Evolutionary conservation across 768 basidiomycete species (phyloP).

Genomic region (Mycena amicta): DNA sequence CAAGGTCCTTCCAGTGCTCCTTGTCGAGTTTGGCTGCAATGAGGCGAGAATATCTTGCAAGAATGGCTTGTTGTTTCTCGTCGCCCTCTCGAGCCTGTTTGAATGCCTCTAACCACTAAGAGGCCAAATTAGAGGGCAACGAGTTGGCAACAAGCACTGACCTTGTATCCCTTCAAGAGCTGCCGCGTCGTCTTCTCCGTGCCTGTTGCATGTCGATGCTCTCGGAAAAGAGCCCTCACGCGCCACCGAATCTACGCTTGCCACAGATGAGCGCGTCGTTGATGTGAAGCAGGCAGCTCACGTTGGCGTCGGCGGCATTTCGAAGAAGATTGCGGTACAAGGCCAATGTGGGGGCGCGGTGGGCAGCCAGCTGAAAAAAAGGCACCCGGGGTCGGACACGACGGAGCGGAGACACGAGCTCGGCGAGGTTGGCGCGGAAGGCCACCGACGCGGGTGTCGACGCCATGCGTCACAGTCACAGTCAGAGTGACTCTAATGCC

Average conservation of each 20-base stretch:
- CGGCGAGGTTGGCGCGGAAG: slow-evolving; percentile 56
- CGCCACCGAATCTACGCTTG: slow-evolving; percentile 57
- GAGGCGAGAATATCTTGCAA: slow-evolving; percentile 61
- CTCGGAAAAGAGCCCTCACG: slow-evolving; percentile 55
- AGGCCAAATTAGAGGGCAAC: slow-evolving; percentile 1
- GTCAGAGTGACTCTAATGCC: slow-evolving; percentile 54
- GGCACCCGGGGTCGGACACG: slow-evolving; percentile 63
- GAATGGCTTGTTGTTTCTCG: slow-evolving; percentile 41
- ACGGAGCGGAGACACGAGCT: slow-evolving; percentile 56
- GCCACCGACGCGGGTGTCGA: slow-evolving; percentile 36
- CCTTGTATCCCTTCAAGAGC: slow-evolving; percentile 60
- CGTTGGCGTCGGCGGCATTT: slow-evolving; percentile 56
- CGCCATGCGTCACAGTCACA: neutral
- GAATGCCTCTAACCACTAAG: slow-evolving; percentile 61
- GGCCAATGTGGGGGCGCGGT: slow-evolving; percentile 70
- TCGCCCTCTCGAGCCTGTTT: slow-evolving; percentile 57
- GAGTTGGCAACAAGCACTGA: slow-evolving; percentile 30
- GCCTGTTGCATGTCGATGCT: slow-evolving; percentile 55
- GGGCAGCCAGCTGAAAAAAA: slow-evolving; percentile 70
- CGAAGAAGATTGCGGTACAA: slow-evolving; percentile 73
- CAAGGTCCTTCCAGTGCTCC: slow-evolving; percentile 46
- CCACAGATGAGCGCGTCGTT: neutral
- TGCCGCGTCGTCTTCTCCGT: slow-evolving; percentile 48
- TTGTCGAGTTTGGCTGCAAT: slow-evolving; percentile 55
- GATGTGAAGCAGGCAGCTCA: slow-evolving; percentile 33